Evolutionary conservation across 2,329 filamentous ascomycete species (phyloP), one percentile per base, ranked within the genome.

Genomic region (Didymella pinodella): DNA sequence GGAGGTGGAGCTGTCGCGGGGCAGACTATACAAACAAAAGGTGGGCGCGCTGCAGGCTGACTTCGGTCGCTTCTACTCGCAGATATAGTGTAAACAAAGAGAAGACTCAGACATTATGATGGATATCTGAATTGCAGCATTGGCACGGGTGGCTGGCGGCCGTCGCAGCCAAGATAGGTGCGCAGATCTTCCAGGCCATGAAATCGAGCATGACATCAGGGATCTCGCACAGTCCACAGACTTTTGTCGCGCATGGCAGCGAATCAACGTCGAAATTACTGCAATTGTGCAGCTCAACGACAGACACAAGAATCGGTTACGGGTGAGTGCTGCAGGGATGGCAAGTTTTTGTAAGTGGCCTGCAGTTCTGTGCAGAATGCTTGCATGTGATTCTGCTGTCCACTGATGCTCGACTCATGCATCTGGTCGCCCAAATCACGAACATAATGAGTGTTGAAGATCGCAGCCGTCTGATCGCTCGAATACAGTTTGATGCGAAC

Each of bases 261-360:
- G 49, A 57, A 60, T 48, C 22, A 54, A 48, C 38, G 48, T 55
- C 57, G 31, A 53, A 55, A 29, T 53, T 46, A 36, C 26, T 50
- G 31, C 41, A 18, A 29, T 28, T 54, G 61, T 63, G 59, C 65
- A 50, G 62, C 54, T 57, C 56, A 66, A 63, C 59, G 45, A 58
- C 48, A 49, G 49, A 25, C 22, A 26, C 26, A 55, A 50, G 43
- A 32, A 26, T 22, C n/a, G 45, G 8, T 36, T n/a, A 53, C 31
- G 53, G 51, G 57, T 58, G 62, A 52, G 32, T 36, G 45, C 59
- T 57, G 56, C 57, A 62, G 53, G 59, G 55, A 50, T 61, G 45
- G 49, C 20, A 26, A 43, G 31, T 10, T 46, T 49, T 50, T 48
- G 47, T 52, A 48, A 52, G 47, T 60, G 51, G 57, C 57, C 52